Evolutionary conservation across 2,329 filamentous ascomycete species (phyloP).

Genomic region (Hypoxylon sp.): DNA sequence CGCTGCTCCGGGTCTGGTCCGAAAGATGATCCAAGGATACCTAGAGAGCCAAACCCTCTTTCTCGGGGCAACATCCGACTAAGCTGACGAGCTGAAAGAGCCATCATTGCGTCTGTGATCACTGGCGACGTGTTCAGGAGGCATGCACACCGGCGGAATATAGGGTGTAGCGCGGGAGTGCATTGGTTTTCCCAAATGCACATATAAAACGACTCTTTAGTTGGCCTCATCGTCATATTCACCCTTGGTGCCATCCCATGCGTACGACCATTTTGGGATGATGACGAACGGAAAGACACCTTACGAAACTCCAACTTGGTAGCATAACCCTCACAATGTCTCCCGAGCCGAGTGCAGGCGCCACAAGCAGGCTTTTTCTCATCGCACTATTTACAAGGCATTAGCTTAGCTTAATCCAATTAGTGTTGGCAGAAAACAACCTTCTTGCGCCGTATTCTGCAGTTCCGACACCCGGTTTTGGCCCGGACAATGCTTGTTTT

Average conservation of each 20-base stretch:
- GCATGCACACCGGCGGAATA: background rate
- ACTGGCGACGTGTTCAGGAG: background rate
- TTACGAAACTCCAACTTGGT: conserved; percentile 8
- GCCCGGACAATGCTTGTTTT: conserved; percentile 5
- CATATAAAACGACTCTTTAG: conserved; percentile 9
- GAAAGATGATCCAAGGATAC: conserved; percentile 2
- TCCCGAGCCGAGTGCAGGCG: conserved; percentile 6
- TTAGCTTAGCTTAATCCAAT: conserved; percentile 1
- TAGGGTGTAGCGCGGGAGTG: conserved; percentile 4
- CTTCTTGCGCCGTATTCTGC: conserved; percentile 12
- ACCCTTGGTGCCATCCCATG: background rate
- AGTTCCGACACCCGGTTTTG: conserved; percentile 7
- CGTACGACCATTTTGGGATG: background rate
- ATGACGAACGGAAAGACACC: background rate
- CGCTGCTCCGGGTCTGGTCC: conserved; percentile 11
- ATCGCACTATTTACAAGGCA: conserved; percentile 2
- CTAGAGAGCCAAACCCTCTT: background rate
- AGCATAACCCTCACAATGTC: conserved; percentile 5
- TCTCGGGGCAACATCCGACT: conserved; percentile 8
- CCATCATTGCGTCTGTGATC: conserved; percentile 5
- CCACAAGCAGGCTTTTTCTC: conserved; percentile 6
- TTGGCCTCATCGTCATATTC: conserved; percentile 1
- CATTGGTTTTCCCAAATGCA: conserved; percentile 7
- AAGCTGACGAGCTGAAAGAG: conserved; percentile 9
- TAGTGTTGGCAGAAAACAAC: background rate